A percentile compares a stretch with the other conserved stretches of the same genome.
Conservation (phyloP, 176 grass and related monocot species). For the Ampelocalamus luodianensis region DNA sequence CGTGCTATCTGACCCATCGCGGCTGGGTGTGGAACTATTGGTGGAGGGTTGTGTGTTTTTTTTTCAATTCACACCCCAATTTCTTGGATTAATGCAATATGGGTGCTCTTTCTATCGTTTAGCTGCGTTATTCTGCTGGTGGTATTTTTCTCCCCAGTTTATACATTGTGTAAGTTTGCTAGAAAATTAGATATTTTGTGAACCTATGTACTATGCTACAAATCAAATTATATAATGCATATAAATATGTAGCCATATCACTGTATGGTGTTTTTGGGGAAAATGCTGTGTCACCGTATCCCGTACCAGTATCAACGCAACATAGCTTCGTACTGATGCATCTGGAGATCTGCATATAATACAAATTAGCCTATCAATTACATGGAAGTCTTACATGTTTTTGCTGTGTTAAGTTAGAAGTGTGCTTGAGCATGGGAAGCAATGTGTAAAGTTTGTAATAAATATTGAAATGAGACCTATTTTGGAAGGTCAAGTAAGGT, state of each 20-base stretch:
- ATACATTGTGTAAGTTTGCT: constrained; percentile 29
- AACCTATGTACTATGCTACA: constrained; percentile 1
- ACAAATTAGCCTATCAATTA: constrained; percentile 16
- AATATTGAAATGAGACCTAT: background rate
- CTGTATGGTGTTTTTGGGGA: constrained; percentile 14
- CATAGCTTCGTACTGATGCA: background rate
- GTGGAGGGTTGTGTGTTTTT: background rate
- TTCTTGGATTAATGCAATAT: background rate
- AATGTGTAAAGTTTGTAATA: constrained; percentile 24
- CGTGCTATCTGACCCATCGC: background rate
- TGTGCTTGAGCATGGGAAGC: constrained; percentile 25
- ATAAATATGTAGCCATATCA: constrained; percentile 5
- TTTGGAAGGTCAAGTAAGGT: background rate
- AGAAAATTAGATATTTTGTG: background rate
- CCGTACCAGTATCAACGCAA: background rate
- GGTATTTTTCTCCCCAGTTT: background rate
- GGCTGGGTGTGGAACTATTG: background rate
- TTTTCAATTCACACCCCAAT: background rate
- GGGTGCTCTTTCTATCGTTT: background rate
- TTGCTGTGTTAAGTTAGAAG: background rate
- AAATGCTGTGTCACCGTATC: background rate
- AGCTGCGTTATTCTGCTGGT: background rate
- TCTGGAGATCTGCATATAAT: background rate
- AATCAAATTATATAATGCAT: background rate
- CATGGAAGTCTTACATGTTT: constrained; percentile 17